Evolutionary conservation across 257 asterid species (phyloP), one percentile per base, ranked within the genome.

Genomic region (Sherardia arvensis): DNA sequence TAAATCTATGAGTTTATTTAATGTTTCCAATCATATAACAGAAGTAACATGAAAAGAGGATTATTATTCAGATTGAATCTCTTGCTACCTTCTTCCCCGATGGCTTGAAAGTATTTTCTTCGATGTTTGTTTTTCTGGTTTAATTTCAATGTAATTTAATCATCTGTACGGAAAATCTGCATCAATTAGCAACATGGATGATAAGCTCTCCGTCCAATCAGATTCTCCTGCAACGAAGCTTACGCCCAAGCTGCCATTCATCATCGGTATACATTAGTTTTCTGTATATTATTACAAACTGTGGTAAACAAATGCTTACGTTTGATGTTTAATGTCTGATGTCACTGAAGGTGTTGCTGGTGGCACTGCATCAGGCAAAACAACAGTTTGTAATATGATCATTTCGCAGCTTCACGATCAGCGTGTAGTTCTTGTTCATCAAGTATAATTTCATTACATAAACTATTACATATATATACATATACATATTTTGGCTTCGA

Each of bases 321-420:
- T 17, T 38, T 38, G 47, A 43, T 14, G 14, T 4, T 38, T 53
- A 26, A n/a, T n/a, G n/a, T n/a, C 36, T 40, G 79, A 76, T 86
- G n/a, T n/a, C n/a, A 96, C 54, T 68, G 79, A 77, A 92, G 99
- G 99, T 66, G 99, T 92, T 67, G 97, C 99, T 33, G 99, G 99
- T 60, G 99, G 99, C 40, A 92, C 97, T 54, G 99, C 97, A 36
- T 89, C 99, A 8, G 99, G 97, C 23, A 87, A 92, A 79, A 89
- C 99, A 10, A 87, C 97, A 30, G 99, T 89, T 43, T 92, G 99
- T 73, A 71, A 82, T 65, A 82, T 83, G 95, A 92, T 92, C 21
- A 87, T 89, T 32, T 80, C 95, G 8, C 91, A 85, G 49, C 88
- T 89, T 59, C 96, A 75, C 36, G 96, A 92, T 85, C 97, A 92